Evolutionary conservation across 2,329 filamentous ascomycete genomes (phyloP).

Genomic region (Aureobasidium sp.): DNA sequence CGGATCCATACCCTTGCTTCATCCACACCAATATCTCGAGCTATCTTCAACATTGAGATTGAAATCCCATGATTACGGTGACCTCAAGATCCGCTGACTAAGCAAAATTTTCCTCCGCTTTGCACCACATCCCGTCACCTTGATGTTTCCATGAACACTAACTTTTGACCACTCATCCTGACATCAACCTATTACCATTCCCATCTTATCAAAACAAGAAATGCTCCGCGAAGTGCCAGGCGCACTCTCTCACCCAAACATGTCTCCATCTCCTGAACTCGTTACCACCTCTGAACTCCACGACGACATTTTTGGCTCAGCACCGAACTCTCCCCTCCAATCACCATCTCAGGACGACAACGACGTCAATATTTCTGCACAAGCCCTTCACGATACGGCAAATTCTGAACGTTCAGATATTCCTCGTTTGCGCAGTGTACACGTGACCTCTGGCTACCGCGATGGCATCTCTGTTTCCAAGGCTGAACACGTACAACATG

Average conservation of each 20-base stretch:
- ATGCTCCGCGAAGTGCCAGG: conserved; percentile 24
- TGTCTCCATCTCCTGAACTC: background rate
- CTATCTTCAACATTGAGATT: background rate
- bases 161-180: too few species aligned
- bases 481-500: conserved; percentile 64
- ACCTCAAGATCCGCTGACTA: background rate
- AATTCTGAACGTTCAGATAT: conserved; percentile 55
- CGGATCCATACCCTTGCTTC: too few species aligned
- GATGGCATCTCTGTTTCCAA: conserved; percentile 77
- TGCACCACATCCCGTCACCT: background rate
- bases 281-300: conserved; percentile 21
- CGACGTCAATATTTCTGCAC: background rate
- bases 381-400: conserved; percentile 21
- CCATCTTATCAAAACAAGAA: background rate
- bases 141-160: background rate
- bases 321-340: conserved; percentile 27
- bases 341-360: background rate
- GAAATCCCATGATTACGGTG: too few species aligned
- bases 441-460: conserved; percentile 80
- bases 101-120: background rate
- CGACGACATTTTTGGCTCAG: conserved; percentile 40
- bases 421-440: conserved; percentile 62
- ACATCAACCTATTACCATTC: too few species aligned
- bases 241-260: background rate
- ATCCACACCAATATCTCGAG: too few species aligned